A percentile compares a stretch with the other conserved stretches of the same genome.
Conservation (phyloP, 2,329 filamentous ascomycete species). For the Hypocrella siamensis region DNA sequence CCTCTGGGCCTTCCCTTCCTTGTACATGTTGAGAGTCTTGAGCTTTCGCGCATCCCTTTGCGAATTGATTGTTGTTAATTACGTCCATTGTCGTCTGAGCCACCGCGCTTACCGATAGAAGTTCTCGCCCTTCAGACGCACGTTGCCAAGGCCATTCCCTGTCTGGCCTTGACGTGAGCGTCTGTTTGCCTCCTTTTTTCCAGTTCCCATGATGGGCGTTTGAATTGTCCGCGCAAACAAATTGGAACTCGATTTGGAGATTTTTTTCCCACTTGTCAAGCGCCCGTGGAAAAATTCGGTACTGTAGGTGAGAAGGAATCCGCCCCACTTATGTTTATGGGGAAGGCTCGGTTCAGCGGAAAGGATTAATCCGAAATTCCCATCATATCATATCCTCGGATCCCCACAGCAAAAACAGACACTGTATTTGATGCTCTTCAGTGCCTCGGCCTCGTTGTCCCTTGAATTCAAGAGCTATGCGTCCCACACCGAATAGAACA, state of each 20-base stretch:
- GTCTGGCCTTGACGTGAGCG: slow-evolving; percentile 74
- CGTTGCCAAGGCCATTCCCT: slow-evolving; percentile 77
- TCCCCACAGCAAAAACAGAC: no score
- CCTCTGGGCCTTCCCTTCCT: slow-evolving; percentile 67
- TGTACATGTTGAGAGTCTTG: slow-evolving; percentile 79
- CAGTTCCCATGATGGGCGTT: slow-evolving; percentile 53
- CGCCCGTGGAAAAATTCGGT: not conserved
- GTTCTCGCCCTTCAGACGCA: slow-evolving; percentile 92
- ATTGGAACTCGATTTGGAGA: not conserved
- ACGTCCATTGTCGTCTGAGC: slow-evolving; percentile 1
- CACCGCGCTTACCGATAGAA: slow-evolving; percentile 59
- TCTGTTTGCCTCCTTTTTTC: slow-evolving; percentile 80
- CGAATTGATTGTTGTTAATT: slow-evolving; percentile 4
- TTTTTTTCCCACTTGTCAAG: no score
- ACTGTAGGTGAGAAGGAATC: no score
- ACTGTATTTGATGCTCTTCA: no score
- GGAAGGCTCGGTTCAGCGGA: no score
- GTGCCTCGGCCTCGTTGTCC: no score
- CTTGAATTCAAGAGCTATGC: no score
- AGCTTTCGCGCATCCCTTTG: slow-evolving; percentile 62
- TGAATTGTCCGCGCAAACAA: not conserved
- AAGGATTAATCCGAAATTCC: no score
- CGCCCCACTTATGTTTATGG: not conserved
- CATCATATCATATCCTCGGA: no score
- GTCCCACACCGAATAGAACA: slow-evolving; percentile 9